Base-by-base conservation (phyloP, 257 asterid species). In the Gardenia jasminoides region DNA sequence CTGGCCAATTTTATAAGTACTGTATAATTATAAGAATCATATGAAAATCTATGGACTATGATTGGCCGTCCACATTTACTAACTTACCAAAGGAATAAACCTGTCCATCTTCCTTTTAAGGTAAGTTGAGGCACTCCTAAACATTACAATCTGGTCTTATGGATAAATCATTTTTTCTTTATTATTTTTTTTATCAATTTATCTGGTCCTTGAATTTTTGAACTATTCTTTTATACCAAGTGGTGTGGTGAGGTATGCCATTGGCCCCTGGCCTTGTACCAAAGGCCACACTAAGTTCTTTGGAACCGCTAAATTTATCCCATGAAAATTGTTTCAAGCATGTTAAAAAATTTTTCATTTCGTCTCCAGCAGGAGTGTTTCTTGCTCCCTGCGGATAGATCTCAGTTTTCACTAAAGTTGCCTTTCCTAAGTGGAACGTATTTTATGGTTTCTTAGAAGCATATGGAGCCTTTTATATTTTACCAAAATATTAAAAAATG, bases 211-310 rank as follows among this genome's bases (percentile, higher is more conserved):
- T 52, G 24, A 10, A 52, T 52, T 52, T 52, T 16, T 52, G 7
- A 4, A 17, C 4, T 4, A 12, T 50, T 12, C 3, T 50, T 15
- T 3, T 4, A 16, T 52, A 17, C 59, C 6, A 3, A 52, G 59
- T 52, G 59, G 59, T 4, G 1, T 17, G 7, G 20, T 2, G 59
- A 52, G 24, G 24, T 9, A 19, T 59, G 12, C 6, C 9, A 59
- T n/a, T 59, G 28, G 31, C 31, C 31, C 31, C 15, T 59, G 24
- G 31, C 31, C 66, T 7, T 7, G 2, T 24, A 22, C 28, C 65
- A 76, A 64, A 48, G 74, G 75, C 67, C 80, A 77, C 48, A 54
- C 24, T 48, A 47, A 48, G 7, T 48, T 77, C 41, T 67, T 30
- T 24, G 71, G 74, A 43, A 66, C 74, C 47, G 24, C 70, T 64